phyloP scores from a whole-genome alignment of 2,329 filamentous ascomycete species.

The Calycina herbarum region DNA sequence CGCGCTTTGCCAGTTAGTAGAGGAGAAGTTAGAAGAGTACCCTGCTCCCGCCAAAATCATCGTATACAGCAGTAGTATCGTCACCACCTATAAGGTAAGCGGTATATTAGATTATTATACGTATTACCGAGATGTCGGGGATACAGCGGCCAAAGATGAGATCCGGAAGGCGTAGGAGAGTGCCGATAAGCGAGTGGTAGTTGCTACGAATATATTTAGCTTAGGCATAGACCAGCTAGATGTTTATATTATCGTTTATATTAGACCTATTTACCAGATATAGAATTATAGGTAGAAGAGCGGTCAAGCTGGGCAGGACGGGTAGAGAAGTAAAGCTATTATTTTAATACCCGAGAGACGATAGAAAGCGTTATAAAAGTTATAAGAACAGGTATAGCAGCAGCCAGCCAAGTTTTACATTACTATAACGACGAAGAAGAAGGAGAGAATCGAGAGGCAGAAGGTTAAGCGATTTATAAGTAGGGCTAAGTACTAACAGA shows the following conservation, averaged over 20 bases:
- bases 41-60: too few species aligned
- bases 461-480: too few species aligned
- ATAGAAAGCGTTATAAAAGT: conserved; percentile 1
- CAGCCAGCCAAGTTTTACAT: conserved; percentile 1
- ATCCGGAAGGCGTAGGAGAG: not conserved
- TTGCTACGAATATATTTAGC: not conserved
- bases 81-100: too few species aligned
- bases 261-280: conserved; percentile 9
- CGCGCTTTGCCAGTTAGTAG: too few species aligned
- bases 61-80: too few species aligned
- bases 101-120: too few species aligned
- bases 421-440: conserved; percentile 2
- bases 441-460: not conserved
- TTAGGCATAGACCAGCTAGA: not conserved
- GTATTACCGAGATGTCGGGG: too few species aligned
- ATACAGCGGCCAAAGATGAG: too few species aligned
- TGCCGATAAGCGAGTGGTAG: not conserved
- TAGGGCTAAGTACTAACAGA: not conserved
- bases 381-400: not conserved
- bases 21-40: too few species aligned
- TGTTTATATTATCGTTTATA: conserved; percentile 2
- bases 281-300: conserved; percentile 4
- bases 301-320: not conserved
- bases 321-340: conserved; percentile 3
- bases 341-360: not conserved